Conservation (phyloP, 768 basidiomycete species). For the Thelephora ganbajun region DNA sequence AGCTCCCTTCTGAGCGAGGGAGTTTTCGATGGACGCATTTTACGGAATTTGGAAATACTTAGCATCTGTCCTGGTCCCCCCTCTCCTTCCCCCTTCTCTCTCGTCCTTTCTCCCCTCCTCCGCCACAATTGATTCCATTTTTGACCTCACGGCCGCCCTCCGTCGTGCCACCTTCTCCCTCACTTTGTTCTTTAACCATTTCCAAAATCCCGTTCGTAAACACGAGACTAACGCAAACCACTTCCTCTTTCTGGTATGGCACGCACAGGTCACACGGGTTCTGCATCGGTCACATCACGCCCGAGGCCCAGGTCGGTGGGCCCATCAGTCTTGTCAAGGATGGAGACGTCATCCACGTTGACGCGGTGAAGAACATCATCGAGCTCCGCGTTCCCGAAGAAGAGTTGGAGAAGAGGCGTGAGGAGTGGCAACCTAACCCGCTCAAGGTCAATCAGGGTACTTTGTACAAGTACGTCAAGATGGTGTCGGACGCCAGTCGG, state of each 20-base stretch:
- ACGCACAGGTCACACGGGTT: slow-evolving; percentile 79
- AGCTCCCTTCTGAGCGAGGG: too few relatives aligned
- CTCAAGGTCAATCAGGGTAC: slow-evolving; percentile 75
- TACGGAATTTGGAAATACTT: too few relatives aligned
- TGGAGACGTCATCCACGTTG: slow-evolving; percentile 78
- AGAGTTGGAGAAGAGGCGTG: slow-evolving; percentile 62
- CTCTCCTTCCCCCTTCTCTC: too few relatives aligned
- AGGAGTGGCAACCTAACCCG: slow-evolving; percentile 71
- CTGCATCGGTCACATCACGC: slow-evolving; percentile 93
- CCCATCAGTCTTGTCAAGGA: slow-evolving; percentile 84
- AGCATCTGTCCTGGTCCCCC: too few relatives aligned
- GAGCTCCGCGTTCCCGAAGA: slow-evolving; percentile 63
- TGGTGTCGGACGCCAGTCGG: slow-evolving; percentile 80
- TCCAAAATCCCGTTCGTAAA: not conserved
- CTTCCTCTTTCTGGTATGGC: not conserved
- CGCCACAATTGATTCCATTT: slow-evolving; percentile 4
- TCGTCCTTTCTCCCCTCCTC: slow-evolving; percentile 5
- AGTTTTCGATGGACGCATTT: too few relatives aligned
- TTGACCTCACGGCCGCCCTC: slow-evolving; percentile 6
- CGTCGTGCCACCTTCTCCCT: too few relatives aligned
- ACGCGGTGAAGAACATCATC: slow-evolving; percentile 78
- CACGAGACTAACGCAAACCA: too few relatives aligned
- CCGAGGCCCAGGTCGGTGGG: slow-evolving; percentile 89
- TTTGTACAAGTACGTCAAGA: slow-evolving; percentile 79
- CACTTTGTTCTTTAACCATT: not conserved